Evolutionary conservation across 2,329 filamentous ascomycete genomes (phyloP).

Genomic region (Talaromyces sp.): DNA sequence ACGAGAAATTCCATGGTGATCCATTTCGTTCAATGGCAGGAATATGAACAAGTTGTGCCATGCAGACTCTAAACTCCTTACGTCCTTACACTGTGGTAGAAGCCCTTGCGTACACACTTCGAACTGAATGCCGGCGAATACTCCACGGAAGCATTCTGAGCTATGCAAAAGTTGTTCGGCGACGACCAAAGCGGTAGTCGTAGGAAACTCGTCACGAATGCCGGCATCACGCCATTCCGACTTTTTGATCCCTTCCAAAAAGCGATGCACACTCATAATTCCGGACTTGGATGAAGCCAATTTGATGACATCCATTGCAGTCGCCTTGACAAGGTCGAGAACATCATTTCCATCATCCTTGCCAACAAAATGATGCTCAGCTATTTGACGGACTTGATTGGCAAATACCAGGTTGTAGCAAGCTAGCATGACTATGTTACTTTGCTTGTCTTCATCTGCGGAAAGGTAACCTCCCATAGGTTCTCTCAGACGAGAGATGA

Average conservation of each 20-base stretch:
- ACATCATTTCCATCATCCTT: slow-evolving; percentile 25
- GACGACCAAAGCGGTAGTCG: slow-evolving; percentile 53
- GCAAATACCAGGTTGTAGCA: slow-evolving; percentile 41
- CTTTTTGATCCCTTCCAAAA: slow-evolving; percentile 50
- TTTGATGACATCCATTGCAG: slow-evolving; percentile 41
- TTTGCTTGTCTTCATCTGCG: slow-evolving; percentile 18
- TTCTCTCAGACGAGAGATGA: slow-evolving; percentile 46
- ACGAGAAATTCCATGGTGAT: slow-evolving; percentile 51
- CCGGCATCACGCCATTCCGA: slow-evolving; percentile 50
- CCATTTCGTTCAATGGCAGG: slow-evolving; percentile 58
- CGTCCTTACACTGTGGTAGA: slow-evolving; percentile 31
- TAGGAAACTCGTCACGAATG: slow-evolving; percentile 47
- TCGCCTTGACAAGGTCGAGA: slow-evolving; percentile 34
- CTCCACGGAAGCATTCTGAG: slow-evolving; percentile 29
- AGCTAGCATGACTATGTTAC: slow-evolving; percentile 25
- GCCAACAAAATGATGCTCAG: slow-evolving; percentile 36
- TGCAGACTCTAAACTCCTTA: slow-evolving; percentile 37
- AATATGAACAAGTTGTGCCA: slow-evolving; percentile 55
- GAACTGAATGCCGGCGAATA: slow-evolving; percentile 49
- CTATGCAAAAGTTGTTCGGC: slow-evolving; percentile 47
- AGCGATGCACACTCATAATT: slow-evolving; percentile 41
- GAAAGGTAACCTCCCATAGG: slow-evolving; percentile 27
- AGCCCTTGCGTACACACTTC: slow-evolving; percentile 29
- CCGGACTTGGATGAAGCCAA: slow-evolving; percentile 36
- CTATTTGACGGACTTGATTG: slow-evolving; percentile 43